Evolutionary conservation across 257 asterid genomes (phyloP), one percentile per base, ranked within the genome.

Genomic region (Gardenia jasminoides): DNA sequence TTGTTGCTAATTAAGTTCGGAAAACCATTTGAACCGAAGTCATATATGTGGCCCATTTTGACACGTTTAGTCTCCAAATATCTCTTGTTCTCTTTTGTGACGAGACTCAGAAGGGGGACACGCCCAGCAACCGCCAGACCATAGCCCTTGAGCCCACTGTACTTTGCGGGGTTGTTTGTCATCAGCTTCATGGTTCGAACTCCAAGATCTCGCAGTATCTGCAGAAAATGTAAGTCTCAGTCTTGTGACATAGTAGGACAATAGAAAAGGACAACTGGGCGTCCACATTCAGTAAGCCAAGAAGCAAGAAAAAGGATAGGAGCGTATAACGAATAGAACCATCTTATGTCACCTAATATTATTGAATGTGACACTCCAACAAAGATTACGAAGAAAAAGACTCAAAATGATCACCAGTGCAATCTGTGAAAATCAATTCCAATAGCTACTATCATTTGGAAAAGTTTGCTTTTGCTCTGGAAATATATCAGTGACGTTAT

Each of bases 81-180:
- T 87, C 92, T 88, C 92, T 85, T 85, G 88, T 93, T 96, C 78
- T 96, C 97, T 83, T 83, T 90, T 5, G 98, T 96, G 74, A 93
- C 87, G 78, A 94, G 90, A 10, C 92, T 88, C 76, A 90, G 86
- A 22, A 96, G 92, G 20, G 97, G 93, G 26, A 96, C 98, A 66
- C 99, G 79, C 10, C 97, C 99, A 9, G 91, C 84, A 80, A 96
- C 89, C 9, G 96, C 91, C 83, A 96, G 77, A 30, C 99, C 98
- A 58, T 96, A 96, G 31, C 99, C 99, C 85, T 93, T 93, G 56
- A 96, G 93, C 76, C 99, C 98, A 6, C 83, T 83, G 84, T 93
- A 96, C 87, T 93, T 96, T 30, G 98, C 91, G 64, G 99, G 99
- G 80, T 96, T 96, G 88, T 96, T 96, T 3, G 99, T 96, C 99